Evolutionary conservation across 2,329 filamentous ascomycete species (phyloP), one percentile per base, ranked within the genome.

Genomic region (Penicillium sclerotigenum): DNA sequence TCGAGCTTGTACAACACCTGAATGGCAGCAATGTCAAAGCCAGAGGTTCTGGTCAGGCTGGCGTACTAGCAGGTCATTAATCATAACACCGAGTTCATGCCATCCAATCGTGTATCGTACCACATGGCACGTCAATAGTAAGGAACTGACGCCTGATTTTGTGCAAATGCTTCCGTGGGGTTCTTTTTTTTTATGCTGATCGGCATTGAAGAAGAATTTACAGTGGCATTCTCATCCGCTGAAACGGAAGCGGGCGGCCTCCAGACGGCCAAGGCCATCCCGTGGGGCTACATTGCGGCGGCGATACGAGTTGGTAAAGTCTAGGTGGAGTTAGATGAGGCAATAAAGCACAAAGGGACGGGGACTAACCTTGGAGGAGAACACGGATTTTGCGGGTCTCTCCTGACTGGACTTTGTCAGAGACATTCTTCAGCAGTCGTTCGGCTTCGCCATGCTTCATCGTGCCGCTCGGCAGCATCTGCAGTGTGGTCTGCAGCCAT

Each of bases 281-380:
- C 93, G 81, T 7, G 94, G 94, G n/a, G 94, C 93, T 45, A 99
- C 90, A 69, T 99, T 97, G 60, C 95, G 84, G 69, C 95, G 83
- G 48, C 95, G 86, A 74, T 99, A 99, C 29, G 87, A 90, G 71
- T 93, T 96, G 24, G 94, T 97, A 71, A 99, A 99, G 75, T 99
- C 95, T 77, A 54, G 13, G 37, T 3, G 16, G 14, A 24, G 38
- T 48, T 55, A 59, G 41, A 51, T 20, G 24, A 40, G 1, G 16
- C 7, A 33, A 48, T 13, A 3, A 18, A 54, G 14, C 31, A n/a
- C 11, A 43, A 14, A 8, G 29, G 22, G 7, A 14, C 10, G 42
- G 20, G 9, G 14, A 57, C 69, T 37, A 47, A 77, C 75, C 75
- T 76, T 97, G 94, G 55, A 99, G 81, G 33, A 96, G 80, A 26